A percentile compares a stretch with the other conserved stretches of the same genome.
phyloP scores from a whole-genome alignment of 257 asterid species.

The Gentiana straminea region DNA sequence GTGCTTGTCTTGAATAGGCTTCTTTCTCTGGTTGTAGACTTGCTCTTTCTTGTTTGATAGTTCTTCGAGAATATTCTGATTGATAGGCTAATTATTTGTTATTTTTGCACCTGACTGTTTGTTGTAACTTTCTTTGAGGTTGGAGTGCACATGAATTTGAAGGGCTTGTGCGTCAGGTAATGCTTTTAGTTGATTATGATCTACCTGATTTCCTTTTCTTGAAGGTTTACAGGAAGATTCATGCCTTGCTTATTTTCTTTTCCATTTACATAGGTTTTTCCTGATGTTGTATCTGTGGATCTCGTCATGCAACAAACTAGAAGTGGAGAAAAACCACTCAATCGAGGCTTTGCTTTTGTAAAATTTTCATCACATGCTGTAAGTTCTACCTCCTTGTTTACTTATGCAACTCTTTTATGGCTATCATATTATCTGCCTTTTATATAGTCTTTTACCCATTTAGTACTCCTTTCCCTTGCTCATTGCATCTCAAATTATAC shows the following conservation, averaged over 20 bases:
- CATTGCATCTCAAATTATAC: slow-evolving; percentile 68
- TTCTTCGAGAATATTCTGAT: background rate
- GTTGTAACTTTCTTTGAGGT: slow-evolving; percentile 29
- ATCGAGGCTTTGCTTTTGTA: slow-evolving; percentile 91
- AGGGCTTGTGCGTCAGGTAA: slow-evolving; percentile 66
- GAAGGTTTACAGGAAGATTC: background rate
- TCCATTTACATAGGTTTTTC: slow-evolving; percentile 46
- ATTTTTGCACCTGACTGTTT: background rate
- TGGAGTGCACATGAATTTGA: slow-evolving; percentile 74
- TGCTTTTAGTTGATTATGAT: slow-evolving; percentile 5
- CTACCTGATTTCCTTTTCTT: background rate
- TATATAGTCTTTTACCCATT: slow-evolving; percentile 2
- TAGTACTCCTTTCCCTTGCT: slow-evolving; percentile 35
- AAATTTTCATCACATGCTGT: slow-evolving; percentile 81
- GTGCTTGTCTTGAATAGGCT: background rate
- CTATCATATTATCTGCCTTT: background rate
- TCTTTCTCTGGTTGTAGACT: background rate
- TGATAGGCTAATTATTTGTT: background rate
- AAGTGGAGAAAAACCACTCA: slow-evolving; percentile 51
- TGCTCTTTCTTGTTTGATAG: background rate
- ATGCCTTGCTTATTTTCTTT: background rate
- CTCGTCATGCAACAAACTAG: slow-evolving; percentile 31
- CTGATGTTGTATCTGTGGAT: slow-evolving; percentile 65
- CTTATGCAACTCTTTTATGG: slow-evolving; percentile 7
- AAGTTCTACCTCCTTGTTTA: slow-evolving; percentile 26